Conservation (phyloP, 2,329 filamentous ascomycete genomes). For the Stachybotrys elegans region DNA sequence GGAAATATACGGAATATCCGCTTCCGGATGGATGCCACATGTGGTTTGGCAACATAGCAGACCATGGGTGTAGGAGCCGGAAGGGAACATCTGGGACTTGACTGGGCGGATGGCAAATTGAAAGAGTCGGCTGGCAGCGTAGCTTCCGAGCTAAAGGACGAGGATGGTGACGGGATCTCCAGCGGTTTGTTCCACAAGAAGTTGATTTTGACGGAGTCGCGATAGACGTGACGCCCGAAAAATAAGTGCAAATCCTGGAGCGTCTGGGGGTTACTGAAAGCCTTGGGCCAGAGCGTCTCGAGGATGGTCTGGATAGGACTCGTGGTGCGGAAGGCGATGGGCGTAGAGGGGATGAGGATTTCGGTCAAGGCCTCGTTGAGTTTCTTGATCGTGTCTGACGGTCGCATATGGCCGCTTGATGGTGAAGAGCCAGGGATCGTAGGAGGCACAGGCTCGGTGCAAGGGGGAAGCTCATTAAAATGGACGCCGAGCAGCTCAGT, state of each 20-base stretch:
- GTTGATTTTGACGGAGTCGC: conserved; percentile 40
- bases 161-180: conserved; percentile 18
- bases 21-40: conserved; percentile 39
- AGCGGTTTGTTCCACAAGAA: conserved; percentile 41
- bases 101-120: conserved; percentile 13
- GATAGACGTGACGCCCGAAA: conserved; percentile 42
- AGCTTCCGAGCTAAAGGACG: conserved; percentile 30
- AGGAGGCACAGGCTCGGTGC: conserved; percentile 34
- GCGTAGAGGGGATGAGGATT: conserved; percentile 30
- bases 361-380: conserved; percentile 39
- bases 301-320: conserved; percentile 40
- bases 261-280: conserved; percentile 22
- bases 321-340: conserved; percentile 28
- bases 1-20: conserved; percentile 41
- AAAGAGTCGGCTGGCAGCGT: conserved; percentile 29
- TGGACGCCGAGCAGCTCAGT: conserved; percentile 38
- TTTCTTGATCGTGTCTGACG: conserved; percentile 35
- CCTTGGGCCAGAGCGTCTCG: conserved; percentile 36
- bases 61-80: too few relatives aligned
- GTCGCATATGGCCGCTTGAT: conserved; percentile 28
- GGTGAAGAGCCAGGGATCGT: conserved; percentile 26
- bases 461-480: conserved; percentile 38
- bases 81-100: conserved; percentile 15
- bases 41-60: conserved; percentile 42
- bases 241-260: conserved; percentile 41